Conservation (phyloP, 345 rosid species). For the Gossypium thurberi region DNA sequence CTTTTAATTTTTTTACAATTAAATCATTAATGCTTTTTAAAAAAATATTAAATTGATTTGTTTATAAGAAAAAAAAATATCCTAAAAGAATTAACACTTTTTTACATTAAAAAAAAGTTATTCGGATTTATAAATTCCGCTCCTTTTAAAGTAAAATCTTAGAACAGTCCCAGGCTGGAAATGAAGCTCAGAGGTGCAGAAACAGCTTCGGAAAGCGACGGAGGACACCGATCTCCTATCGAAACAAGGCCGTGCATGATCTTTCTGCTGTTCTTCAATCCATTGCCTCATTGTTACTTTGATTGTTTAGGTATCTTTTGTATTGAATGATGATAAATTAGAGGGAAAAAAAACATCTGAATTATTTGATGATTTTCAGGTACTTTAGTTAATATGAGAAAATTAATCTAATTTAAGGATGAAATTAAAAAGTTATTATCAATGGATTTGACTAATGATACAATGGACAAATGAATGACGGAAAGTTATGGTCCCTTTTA, state of each 20-base stretch:
- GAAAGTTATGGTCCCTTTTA: background rate
- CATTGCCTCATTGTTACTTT: conserved; percentile 27
- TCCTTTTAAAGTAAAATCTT: too few species aligned
- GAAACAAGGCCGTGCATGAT: conserved; percentile 21
- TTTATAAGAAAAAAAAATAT: too few species aligned
- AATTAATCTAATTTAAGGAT: background rate
- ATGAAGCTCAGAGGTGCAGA: conserved; percentile 24
- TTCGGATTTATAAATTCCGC: too few species aligned
- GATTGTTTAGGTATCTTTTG: background rate
- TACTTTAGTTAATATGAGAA: background rate
- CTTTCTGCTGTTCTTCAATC: conserved; percentile 29
- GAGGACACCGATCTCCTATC: conserved; percentile 20
- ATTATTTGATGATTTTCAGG: too few species aligned
- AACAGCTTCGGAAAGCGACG: conserved; percentile 1
- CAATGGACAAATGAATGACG: background rate
- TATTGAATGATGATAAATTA: background rate
- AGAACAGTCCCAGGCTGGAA: background rate
- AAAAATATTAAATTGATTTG: too few species aligned
- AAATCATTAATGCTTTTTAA: too few species aligned
- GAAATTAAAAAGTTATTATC: too few species aligned
- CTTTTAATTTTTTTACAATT: too few species aligned
- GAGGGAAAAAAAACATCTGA: background rate
- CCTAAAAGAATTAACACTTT: fast-evolving
- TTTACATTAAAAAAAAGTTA: too few species aligned
- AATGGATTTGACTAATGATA: too few species aligned